phyloP scores from a whole-genome alignment of 2,329 filamentous ascomycete species.

The Ophiostoma sp. region DNA sequence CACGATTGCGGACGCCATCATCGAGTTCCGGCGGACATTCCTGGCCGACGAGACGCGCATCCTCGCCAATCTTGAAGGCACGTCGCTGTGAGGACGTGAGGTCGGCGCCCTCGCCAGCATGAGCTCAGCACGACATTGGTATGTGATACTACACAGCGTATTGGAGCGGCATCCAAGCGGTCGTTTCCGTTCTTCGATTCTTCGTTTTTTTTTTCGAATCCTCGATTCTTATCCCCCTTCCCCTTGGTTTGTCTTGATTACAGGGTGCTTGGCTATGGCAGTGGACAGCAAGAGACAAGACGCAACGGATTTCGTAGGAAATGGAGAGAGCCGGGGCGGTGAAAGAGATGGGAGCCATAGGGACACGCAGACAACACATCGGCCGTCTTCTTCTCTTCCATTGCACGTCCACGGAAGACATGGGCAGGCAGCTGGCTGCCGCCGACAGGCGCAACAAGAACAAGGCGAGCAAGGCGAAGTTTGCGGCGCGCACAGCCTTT shows the following conservation, averaged over 20 bases:
- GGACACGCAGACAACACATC: background rate
- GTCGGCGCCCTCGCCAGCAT: background rate
- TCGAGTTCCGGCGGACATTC: constrained; percentile 61
- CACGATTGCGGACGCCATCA: constrained; percentile 60
- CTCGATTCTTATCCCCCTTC: background rate
- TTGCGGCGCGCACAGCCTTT: background rate
- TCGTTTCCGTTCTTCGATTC: background rate
- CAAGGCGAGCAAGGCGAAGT: background rate
- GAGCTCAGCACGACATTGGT: background rate
- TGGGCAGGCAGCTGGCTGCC: background rate
- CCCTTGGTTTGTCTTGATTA: background rate
- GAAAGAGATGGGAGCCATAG: background rate
- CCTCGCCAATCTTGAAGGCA: constrained; percentile 41
- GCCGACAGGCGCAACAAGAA: background rate
- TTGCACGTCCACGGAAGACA: background rate
- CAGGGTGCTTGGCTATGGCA: background rate
- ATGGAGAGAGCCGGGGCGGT: background rate
- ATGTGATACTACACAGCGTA: background rate
- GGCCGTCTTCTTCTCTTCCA: background rate
- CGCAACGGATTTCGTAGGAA: background rate
- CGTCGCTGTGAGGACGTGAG: constrained; percentile 19
- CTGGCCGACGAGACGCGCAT: constrained; percentile 59
- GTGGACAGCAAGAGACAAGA: background rate
- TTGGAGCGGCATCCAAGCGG: background rate
- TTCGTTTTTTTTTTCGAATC: too few species aligned